phyloP scores from a whole-genome alignment of 202 grass and related monocot genomes.

The Panicum hallii region DNA sequence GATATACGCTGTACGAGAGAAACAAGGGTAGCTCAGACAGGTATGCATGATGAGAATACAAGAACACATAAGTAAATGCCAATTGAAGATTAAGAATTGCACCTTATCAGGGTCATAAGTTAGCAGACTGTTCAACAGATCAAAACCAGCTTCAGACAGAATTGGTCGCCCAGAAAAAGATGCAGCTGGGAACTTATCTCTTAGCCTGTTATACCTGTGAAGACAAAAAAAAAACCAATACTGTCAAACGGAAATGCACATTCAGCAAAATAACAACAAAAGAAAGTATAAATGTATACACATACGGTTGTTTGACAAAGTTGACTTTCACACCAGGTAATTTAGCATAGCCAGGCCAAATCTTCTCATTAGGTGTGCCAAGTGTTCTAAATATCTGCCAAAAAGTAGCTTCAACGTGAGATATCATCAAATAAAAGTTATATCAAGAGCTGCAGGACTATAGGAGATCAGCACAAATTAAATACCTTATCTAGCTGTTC shows the following conservation, averaged over 20 bases:
- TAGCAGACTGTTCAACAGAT: conserved; percentile 85
- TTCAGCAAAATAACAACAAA: conserved; percentile 24
- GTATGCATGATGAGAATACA: conserved; percentile 27
- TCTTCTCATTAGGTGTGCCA: conserved; percentile 92
- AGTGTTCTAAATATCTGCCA: conserved; percentile 97
- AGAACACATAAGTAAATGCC: not conserved
- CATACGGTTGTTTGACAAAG: conserved; percentile 95
- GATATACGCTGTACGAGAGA: conserved; percentile 74
- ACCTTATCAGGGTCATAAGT: conserved; percentile 97
- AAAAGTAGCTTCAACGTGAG: conserved; percentile 51
- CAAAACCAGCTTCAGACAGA: conserved; percentile 98
- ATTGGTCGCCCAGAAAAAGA: conserved; percentile 93
- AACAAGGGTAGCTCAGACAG: conserved; percentile 29
- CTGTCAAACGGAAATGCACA: conserved; percentile 13
- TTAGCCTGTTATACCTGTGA: conserved; percentile 88
- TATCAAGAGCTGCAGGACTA: not conserved
- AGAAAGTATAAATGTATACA: conserved; percentile 11
- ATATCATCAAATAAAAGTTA: conserved; percentile 36
- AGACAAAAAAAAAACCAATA: conserved; percentile 9
- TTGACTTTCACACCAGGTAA: conserved; percentile 84
- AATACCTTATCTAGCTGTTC: conserved; percentile 90
- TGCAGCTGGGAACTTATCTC: conserved; percentile 89
- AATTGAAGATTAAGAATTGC: conserved; percentile 21
- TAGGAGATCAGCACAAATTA: conserved; percentile 17
- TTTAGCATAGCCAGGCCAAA: conserved; percentile 94